Conservation (phyloP, 2,329 filamentous ascomycete species). For the Aspergillus luchuensis region DNA sequence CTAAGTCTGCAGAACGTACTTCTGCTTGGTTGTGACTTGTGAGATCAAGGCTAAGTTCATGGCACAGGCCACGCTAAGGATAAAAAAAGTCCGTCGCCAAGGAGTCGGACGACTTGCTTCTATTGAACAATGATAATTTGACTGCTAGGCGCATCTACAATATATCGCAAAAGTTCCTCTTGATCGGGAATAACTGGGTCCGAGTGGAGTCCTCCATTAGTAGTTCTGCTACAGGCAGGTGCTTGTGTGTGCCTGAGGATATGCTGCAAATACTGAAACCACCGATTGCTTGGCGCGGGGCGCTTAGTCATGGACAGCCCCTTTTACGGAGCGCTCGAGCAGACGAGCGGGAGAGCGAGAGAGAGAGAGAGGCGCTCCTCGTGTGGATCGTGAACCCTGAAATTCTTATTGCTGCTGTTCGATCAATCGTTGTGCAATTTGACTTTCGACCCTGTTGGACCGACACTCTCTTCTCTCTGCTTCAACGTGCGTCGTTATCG, state of each 20-base stretch:
- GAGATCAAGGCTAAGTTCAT: background rate
- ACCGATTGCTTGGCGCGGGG: constrained; percentile 21
- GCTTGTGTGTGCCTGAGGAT: background rate
- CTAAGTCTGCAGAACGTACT: background rate
- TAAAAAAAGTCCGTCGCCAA: too few species aligned
- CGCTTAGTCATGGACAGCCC: constrained; percentile 40
- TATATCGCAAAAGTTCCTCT: background rate
- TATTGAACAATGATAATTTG: too few species aligned
- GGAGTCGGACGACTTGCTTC: too few species aligned
- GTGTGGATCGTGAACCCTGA: constrained; percentile 27
- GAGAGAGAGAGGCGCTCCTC: constrained; percentile 11
- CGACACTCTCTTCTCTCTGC: background rate
- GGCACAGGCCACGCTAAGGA: too few species aligned
- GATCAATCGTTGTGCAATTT: background rate
- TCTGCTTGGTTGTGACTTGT: background rate
- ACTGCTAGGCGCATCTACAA: too few species aligned
- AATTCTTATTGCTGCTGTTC: constrained; percentile 9
- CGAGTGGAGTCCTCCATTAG: background rate
- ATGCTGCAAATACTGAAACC: constrained; percentile 19
- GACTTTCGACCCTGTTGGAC: constrained; percentile 12
- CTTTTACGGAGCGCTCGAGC: constrained; percentile 34
- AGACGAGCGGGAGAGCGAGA: constrained; percentile 2
- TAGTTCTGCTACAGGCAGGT: too few species aligned
- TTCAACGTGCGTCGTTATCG: background rate
- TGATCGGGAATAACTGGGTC: background rate